phyloP scores from a whole-genome alignment of 2,329 filamentous ascomycete genomes.

The Aspergillus luchuensis region DNA sequence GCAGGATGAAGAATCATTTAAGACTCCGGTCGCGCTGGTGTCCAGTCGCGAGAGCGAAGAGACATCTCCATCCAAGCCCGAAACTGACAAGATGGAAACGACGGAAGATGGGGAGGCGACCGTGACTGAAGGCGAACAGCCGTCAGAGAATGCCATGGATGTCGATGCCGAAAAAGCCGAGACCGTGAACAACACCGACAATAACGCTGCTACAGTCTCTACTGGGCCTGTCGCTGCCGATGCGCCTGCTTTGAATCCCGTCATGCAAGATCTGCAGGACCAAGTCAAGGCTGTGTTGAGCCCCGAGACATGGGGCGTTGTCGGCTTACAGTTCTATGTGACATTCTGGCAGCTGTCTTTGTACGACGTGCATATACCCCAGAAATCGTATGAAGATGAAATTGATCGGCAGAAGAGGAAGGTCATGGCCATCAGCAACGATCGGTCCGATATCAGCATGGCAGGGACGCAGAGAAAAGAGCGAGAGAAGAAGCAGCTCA shows the following conservation, averaged over 20 bases:
- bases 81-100: slow-evolving; percentile 37
- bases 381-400: slow-evolving; percentile 76
- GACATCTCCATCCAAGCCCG: slow-evolving; percentile 17
- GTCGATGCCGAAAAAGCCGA: slow-evolving; percentile 34
- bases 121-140: slow-evolving; percentile 20
- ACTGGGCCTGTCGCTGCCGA: slow-evolving; percentile 37
- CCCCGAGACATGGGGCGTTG: slow-evolving; percentile 64
- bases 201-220: slow-evolving; percentile 19
- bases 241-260: slow-evolving; percentile 62
- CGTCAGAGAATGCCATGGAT: slow-evolving; percentile 35
- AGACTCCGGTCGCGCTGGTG: not conserved
- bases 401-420: slow-evolving; percentile 68
- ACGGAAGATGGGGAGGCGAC: slow-evolving; percentile 29
- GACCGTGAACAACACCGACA: slow-evolving; percentile 11
- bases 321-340: slow-evolving; percentile 80
- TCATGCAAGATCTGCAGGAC: slow-evolving; percentile 73
- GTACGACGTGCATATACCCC: slow-evolving; percentile 76
- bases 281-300: slow-evolving; percentile 65
- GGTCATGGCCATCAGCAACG: slow-evolving; percentile 66
- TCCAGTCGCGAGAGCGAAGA: slow-evolving; percentile 27
- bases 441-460: slow-evolving; percentile 72
- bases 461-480: slow-evolving; percentile 67
- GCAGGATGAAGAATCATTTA: slow-evolving; percentile 28
- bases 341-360: slow-evolving; percentile 91
- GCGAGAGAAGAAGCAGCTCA: slow-evolving; percentile 68